phyloP scores from a whole-genome alignment of 352 stramenopile genomes.

The Phytophthora megakarya region DNA sequence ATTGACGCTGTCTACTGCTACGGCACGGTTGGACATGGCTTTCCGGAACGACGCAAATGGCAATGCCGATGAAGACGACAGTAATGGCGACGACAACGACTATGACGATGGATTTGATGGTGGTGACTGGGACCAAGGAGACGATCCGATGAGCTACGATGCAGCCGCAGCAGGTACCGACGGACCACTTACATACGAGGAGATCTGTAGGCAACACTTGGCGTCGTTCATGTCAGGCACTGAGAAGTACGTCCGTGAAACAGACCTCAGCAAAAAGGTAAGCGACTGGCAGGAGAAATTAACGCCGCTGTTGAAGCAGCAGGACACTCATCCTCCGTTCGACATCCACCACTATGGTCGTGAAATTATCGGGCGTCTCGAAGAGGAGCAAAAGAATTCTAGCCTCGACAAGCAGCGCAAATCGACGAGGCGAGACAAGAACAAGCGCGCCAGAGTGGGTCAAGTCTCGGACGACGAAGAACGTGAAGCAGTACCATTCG shows the following conservation, averaged over 20 bases:
- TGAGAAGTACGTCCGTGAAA: constrained; percentile 80
- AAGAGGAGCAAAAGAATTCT: constrained; percentile 38
- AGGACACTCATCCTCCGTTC: constrained; percentile 68
- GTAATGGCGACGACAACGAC: constrained; percentile 44
- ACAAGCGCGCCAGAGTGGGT: constrained; percentile 32
- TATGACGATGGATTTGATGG: constrained; percentile 38
- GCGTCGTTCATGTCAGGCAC: constrained; percentile 82
- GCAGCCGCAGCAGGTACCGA: constrained; percentile 15
- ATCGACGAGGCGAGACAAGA: constrained; percentile 23
- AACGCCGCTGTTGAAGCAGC: constrained; percentile 69
- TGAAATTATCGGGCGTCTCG: constrained; percentile 60
- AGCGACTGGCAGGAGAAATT: constrained; percentile 82
- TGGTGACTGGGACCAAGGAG: constrained; percentile 38
- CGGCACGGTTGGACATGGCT: constrained; percentile 48
- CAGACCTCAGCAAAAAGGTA: constrained; percentile 66
- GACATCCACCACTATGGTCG: constrained; percentile 77
- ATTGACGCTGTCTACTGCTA: constrained; percentile 42
- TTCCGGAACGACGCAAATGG: constrained; percentile 37
- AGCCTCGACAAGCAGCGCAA: constrained; percentile 36
- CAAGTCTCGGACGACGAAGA: constrained; percentile 14
- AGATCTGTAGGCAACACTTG: constrained; percentile 79
- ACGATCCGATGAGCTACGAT: constrained; percentile 32
- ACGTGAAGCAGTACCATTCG: constrained; percentile 50
- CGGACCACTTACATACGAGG: constrained; percentile 60
- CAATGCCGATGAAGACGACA: constrained; percentile 34